Evolutionary conservation across 768 basidiomycete genomes (phyloP), one percentile per base, ranked within the genome.

Genomic region (Wakefieldia striispora): DNA sequence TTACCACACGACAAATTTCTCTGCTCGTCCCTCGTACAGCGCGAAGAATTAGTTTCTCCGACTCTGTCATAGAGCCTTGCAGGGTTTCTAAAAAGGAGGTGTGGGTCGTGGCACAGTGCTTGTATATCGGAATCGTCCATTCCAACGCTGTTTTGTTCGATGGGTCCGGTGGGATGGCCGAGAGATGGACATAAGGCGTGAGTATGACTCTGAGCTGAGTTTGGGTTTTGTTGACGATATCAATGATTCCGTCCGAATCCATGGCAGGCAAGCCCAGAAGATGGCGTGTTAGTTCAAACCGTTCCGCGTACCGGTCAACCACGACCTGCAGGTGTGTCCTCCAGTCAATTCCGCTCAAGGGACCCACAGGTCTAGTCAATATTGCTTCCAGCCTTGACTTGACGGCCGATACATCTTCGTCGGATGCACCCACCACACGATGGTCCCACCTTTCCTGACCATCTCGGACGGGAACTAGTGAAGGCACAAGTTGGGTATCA

Each of bases 1-100:
- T 75, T 21, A 74, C 51, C 1, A 74, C 70, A 0, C 75, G 67
- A 49, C 77, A 80, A 17, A 77, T 75, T 54, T 80, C 76, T 26
- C 63, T 65, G 6, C 47, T 69, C 0, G 74, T 75, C 0, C 62
- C 72, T 10, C 60, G 58, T 6, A 72, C 17, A 11, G 45, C 63
- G 35, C 40, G 48, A 3, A 67, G 50, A 11, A 72, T 57, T 19
- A 67, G 23, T 2, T 10, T 37, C 51, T 73, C 70, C 3, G 66
- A 61, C n/a, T 40, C 20, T 3, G 67, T 67, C 51, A 72, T 53
- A 3, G 37, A 7, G 24, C 13, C 37, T 9, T 1, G 27, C 31
- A 44, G 9, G 31, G 36, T 41, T 2, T 37, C 41, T 21, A 57
- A 47, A 4, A 12, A 40, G 13, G 12, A 31, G 4, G 67, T 70